Base-by-base conservation (phyloP, 345 rosid species). In the Carallia pectinifolia region DNA sequence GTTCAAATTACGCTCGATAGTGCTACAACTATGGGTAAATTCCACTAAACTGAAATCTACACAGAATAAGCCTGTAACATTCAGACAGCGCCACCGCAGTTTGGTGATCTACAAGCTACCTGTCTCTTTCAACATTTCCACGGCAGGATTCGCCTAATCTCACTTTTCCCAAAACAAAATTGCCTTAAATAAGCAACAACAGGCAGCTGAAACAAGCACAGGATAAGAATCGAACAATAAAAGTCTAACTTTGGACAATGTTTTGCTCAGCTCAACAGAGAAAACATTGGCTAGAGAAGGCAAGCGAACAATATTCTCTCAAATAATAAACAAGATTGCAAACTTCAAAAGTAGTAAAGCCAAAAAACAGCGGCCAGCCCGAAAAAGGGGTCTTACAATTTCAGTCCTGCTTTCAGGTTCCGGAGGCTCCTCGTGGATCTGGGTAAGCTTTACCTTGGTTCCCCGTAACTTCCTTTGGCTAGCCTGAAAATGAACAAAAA, bases 391-490 rank as follows among this genome's bases (percentile, higher is more conserved):
- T 72, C 70, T 73, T 39, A 77, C 81, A 47, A 77, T 61, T 44
- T 77, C 58, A 58, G 69, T 50, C 29, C 69, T 58, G 53, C 19
- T 17, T 18, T 67, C 72, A 64, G 77, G 64, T 64, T 77, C 66
- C 2, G 65, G 71, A 68, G 74, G 67, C 54, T 40, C 58, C 8
- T 55, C 61, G 15, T 68, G 74, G 81, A 73, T 73, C 81, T 77
- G 81, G 77, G 62, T 60, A 58, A 23, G 61, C 64, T 65, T 77
- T 30, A 30, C 17, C 67, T 65, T 77, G 68, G 61, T 30, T 29
- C 72, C 71, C 12, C 19, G 66, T 31, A 67, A 36, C 70, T 69
- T 72, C 74, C 77, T 72, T 68, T 52, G 63, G 44, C 61, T 73
- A 68, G 34, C 55, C 77, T 77, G 74, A 0, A 27, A 74, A 64